Percentiles rank a stretch among this genome's conserved stretches.
Evolutionary conservation across 306 rosid species (phyloP).

Genomic region (Adenanthera pavonina): DNA sequence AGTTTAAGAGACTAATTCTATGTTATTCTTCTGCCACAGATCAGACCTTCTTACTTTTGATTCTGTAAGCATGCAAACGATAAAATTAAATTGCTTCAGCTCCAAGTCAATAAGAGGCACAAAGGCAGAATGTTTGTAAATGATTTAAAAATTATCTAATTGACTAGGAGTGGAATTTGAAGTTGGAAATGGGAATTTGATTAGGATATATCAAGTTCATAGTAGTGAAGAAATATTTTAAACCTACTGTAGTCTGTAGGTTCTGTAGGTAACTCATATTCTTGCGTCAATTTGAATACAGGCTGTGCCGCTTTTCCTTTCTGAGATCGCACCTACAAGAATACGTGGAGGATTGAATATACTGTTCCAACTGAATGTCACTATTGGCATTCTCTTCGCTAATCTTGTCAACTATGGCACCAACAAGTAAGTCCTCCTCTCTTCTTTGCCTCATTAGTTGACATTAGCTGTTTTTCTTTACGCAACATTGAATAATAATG

Average conservation of each 20-base stretch:
- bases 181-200: neutral
- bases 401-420: slow-evolving; percentile 79
- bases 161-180: neutral
- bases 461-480: neutral
- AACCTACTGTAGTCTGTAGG: neutral
- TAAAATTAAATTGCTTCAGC: neutral
- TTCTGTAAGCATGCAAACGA: slow-evolving; percentile 20
- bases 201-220: slow-evolving; percentile 9
- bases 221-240: neutral
- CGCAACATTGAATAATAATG: neutral
- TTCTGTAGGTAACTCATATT: neutral
- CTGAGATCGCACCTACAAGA: slow-evolving; percentile 93
- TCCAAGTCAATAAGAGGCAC: neutral
- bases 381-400: slow-evolving; percentile 90
- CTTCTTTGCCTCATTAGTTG: neutral
- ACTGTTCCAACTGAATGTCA: slow-evolving; percentile 77
- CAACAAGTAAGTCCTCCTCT: slow-evolving; percentile 55
- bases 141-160: neutral
- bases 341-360: slow-evolving; percentile 93
- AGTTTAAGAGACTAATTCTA: neutral
- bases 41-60: slow-evolving; percentile 21
- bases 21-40: neutral
- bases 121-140: neutral
- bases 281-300: slow-evolving; percentile 38
- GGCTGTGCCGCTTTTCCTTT: slow-evolving; percentile 94